phyloP scores from a whole-genome alignment of 495 filamentous ascomycete species.

The Penicillium malachiteum region DNA sequence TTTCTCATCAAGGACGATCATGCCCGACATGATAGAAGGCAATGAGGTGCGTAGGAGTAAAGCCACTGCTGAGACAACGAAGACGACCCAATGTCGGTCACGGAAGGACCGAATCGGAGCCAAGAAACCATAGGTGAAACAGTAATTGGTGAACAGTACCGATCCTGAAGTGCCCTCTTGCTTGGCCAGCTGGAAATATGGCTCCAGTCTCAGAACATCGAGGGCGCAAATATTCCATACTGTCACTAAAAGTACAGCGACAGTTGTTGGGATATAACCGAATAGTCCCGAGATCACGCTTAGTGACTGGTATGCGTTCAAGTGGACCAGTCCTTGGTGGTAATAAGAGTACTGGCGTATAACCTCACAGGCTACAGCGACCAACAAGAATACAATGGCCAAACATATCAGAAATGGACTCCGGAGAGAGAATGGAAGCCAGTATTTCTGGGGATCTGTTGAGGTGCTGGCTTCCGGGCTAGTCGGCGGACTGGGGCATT shows the following conservation, averaged over 20 bases:
- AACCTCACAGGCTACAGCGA: neutral
- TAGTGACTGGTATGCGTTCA: constrained; percentile 11
- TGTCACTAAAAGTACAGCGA: constrained; percentile 17
- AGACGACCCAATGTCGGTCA: constrained; percentile 25
- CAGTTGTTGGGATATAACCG: constrained; percentile 20
- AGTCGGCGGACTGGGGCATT: neutral
- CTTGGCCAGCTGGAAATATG: constrained; percentile 28
- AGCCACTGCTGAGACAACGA: constrained; percentile 17
- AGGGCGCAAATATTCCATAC: constrained; percentile 22
- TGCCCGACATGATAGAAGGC: constrained; percentile 21
- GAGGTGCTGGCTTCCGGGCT: neutral
- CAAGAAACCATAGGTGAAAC: constrained; percentile 18
- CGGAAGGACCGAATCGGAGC: constrained; percentile 19
- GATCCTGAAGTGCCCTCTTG: constrained; percentile 15
- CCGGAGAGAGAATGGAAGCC: neutral
- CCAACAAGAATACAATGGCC: neutral
- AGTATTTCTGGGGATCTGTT: neutral
- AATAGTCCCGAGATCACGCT: constrained; percentile 12
- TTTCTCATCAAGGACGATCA: constrained; percentile 9
- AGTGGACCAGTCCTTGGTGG: constrained; percentile 17
- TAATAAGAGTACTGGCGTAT: constrained; percentile 17
- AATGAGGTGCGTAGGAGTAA: constrained; percentile 18
- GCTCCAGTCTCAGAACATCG: constrained; percentile 28
- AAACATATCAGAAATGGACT: neutral
- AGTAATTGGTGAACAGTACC: constrained; percentile 29